Percentiles rank a stretch among this genome's conserved stretches.
phyloP scores from a whole-genome alignment of 1,284 basidiomycete genomes.

The Leccinum ponderosum region DNA sequence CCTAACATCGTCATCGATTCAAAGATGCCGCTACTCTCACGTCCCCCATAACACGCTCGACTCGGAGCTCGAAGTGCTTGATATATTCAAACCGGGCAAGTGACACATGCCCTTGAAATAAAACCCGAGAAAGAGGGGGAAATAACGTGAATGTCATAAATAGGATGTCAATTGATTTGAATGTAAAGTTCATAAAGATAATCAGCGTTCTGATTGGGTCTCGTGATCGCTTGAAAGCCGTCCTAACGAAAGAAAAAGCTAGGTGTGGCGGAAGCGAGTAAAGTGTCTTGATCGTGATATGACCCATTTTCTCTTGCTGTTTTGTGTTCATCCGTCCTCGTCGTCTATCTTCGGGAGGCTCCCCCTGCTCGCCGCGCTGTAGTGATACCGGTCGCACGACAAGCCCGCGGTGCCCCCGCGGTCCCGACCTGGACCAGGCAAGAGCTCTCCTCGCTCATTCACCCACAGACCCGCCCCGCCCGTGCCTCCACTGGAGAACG shows the following conservation, averaged over 20 bases:
- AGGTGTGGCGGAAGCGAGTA: not conserved
- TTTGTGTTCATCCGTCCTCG: conserved; percentile 8
- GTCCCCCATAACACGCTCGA: not conserved
- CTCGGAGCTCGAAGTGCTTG: not conserved
- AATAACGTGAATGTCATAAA: conserved; percentile 27
- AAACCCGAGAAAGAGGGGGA: not conserved
- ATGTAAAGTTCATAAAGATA: conserved; percentile 27
- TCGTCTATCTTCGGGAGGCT: conserved; percentile 10
- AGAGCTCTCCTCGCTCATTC: conserved; percentile 33
- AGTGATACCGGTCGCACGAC: conserved; percentile 14
- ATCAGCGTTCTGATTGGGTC: conserved; percentile 9
- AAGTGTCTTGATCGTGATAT: not conserved
- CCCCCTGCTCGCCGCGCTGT: conserved; percentile 19
- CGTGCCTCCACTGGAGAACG: conserved; percentile 27
- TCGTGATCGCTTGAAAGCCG: conserved; percentile 7
- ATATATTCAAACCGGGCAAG: not conserved
- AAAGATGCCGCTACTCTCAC: conserved; percentile 8
- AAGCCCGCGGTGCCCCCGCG: conserved; percentile 6
- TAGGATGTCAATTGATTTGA: conserved; percentile 16
- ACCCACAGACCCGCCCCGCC: conserved; percentile 12
- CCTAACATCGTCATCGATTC: not conserved
- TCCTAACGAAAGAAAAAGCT: not conserved
- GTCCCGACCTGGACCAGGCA: not conserved
- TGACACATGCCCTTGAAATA: not conserved
- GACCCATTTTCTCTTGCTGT: not conserved